phyloP scores from a whole-genome alignment of 2,329 filamentous ascomycete species.

The Aspergillus piperis region DNA sequence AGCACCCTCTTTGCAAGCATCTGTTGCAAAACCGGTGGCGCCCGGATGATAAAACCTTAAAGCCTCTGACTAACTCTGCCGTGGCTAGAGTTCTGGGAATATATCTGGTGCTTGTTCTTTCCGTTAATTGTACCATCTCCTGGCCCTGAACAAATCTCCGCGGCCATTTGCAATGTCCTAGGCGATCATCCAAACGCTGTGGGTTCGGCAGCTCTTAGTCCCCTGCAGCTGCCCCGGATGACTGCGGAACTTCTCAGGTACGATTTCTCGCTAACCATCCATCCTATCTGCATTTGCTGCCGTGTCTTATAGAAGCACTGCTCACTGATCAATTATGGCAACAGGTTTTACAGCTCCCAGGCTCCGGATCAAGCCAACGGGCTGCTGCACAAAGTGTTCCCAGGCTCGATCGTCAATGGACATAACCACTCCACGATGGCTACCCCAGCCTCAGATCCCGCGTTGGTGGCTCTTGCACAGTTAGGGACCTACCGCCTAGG shows the following conservation, averaged over 20 bases:
- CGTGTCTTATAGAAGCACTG: neutral
- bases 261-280: neutral
- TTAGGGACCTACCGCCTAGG: constrained; percentile 49
- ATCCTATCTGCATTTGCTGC: neutral
- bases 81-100: neutral
- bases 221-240: constrained; percentile 10
- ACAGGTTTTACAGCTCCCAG: constrained; percentile 11
- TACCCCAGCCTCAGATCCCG: constrained; percentile 21
- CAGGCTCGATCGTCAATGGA: neutral
- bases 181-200: neutral
- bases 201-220: constrained; percentile 10
- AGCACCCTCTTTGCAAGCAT: no score
- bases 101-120: neutral
- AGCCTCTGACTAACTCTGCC: neutral
- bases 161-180: constrained; percentile 13
- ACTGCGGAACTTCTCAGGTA: constrained; percentile 19
- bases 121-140: neutral
- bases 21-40: neutral
- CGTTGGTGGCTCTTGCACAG: constrained; percentile 53
- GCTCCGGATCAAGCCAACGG: constrained; percentile 3
- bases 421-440: neutral
- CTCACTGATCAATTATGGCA: neutral
- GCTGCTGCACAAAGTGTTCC: neutral
- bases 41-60: neutral
- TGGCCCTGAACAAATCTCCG: neutral